Conservation (phyloP, 345 rosid genomes). For the Populus ilicifolia region DNA sequence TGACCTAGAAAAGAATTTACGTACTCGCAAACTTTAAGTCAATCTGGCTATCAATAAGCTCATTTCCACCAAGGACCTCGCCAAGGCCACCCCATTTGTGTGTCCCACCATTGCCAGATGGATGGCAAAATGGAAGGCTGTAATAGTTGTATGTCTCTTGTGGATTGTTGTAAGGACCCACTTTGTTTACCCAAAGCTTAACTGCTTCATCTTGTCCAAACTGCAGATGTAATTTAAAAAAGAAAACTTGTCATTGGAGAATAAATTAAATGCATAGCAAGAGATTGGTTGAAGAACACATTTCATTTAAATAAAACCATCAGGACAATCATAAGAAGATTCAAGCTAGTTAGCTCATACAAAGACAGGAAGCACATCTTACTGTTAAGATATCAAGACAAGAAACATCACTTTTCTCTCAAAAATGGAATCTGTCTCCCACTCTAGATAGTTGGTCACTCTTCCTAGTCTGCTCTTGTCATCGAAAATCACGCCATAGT, state of each 20-base stretch:
- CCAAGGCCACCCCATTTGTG: constrained; percentile 99
- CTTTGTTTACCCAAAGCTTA: constrained; percentile 97
- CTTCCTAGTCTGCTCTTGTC: neutral
- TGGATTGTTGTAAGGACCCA: constrained; percentile 98
- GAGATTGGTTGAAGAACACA: neutral
- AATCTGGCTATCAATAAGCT: constrained; percentile 90
- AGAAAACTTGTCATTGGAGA: neutral
- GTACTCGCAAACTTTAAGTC: constrained; percentile 79
- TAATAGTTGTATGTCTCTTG: constrained; percentile 98
- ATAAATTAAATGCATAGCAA: neutral
- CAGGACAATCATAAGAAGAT: neutral
- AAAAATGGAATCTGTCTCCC: neutral
- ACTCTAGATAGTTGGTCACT: neutral
- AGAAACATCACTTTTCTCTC: neutral
- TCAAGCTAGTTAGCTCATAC: neutral
- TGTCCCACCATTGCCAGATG: constrained; percentile 42
- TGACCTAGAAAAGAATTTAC: constrained; percentile 18
- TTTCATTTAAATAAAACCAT: neutral
- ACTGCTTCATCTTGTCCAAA: constrained; percentile 75
- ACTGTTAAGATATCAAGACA: neutral
- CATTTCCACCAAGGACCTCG: constrained; percentile 99
- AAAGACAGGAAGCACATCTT: neutral
- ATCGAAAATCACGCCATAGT: neutral
- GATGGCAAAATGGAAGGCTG: constrained; percentile 94
- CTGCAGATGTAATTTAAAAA: constrained; percentile 35